These are phyloP conservation scores for Erythrophleum fordii DNA, from an alignment of 306 rosid species.

Conservation along the genomic window DNA sequence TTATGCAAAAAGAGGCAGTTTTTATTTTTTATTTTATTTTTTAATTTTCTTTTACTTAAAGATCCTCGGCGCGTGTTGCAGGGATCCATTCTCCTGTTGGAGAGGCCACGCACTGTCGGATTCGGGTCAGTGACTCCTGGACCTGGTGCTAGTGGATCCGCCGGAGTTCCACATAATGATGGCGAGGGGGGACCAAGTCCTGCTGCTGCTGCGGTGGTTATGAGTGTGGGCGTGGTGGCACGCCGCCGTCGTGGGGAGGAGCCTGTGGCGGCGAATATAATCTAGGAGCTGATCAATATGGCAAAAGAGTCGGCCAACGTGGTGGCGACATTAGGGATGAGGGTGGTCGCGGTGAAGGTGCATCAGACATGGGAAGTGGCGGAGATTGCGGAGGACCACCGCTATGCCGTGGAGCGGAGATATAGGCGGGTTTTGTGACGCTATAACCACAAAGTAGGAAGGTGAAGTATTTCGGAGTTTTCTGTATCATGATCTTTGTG, in stretches of 20 bases:
- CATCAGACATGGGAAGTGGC: slow-evolving; percentile 30
- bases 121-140: slow-evolving; percentile 24
- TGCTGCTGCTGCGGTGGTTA: neutral
- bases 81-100: too few relatives aligned
- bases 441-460: neutral
- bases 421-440: slow-evolving; percentile 15
- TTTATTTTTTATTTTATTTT: too few relatives aligned
- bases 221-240: neutral
- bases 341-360: slow-evolving; percentile 40
- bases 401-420: slow-evolving; percentile 40
- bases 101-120: slow-evolving; percentile 38
- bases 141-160: slow-evolving; percentile 40
- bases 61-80: too few relatives aligned
- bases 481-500: neutral
- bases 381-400: slow-evolving; percentile 39
- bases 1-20: too few relatives aligned
- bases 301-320: slow-evolving; percentile 32
- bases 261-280: slow-evolving; percentile 37
- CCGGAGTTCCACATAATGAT: slow-evolving; percentile 30
- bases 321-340: slow-evolving; percentile 26
- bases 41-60: too few relatives aligned
- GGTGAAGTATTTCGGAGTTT: neutral
- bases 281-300: slow-evolving; percentile 38
- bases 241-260: slow-evolving; percentile 23
- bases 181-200: neutral